Percentiles rank a stretch among this genome's conserved stretches.
Evolutionary conservation across 108 stramenopile species (phyloP).

Genomic region (Nannochloropsis oceanica): DNA sequence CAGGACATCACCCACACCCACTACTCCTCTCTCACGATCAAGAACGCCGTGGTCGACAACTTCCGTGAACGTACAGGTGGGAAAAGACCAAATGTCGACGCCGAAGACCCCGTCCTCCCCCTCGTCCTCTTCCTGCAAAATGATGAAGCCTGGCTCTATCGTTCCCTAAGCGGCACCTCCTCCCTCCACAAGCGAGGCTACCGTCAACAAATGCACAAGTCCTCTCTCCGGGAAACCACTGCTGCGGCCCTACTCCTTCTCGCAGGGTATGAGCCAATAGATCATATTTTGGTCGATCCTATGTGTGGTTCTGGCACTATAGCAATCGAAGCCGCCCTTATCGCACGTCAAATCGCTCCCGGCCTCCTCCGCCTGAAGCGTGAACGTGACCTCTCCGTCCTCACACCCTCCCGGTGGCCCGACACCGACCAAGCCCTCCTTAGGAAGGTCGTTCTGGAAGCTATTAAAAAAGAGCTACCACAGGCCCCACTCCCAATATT

Average conservation of each 20-base stretch:
- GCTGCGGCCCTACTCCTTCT: conserved; percentile 25
- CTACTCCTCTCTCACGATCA: conserved; percentile 27
- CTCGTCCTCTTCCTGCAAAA: conserved; percentile 19
- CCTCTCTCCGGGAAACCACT: conserved; percentile 24
- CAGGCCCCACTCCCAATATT: conserved; percentile 6
- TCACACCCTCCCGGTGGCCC: conserved; percentile 3
- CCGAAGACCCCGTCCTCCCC: conserved; percentile 20
- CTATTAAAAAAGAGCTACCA: background rate
- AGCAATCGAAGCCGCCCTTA: conserved; percentile 26
- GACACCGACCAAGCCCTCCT: conserved; percentile 7
- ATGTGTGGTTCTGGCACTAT: conserved; percentile 22
- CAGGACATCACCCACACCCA: conserved; percentile 24
- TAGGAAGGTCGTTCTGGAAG: conserved; percentile 1
- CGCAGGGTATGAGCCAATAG: conserved; percentile 18
- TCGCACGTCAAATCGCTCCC: conserved; percentile 15
- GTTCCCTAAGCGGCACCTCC: conserved; percentile 21
- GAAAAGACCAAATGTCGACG: conserved; percentile 19
- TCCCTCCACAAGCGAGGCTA: conserved; percentile 34
- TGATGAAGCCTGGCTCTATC: conserved; percentile 14
- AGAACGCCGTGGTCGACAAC: conserved; percentile 33
- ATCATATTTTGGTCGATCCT: background rate
- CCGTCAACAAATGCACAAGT: conserved; percentile 22
- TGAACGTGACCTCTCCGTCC: background rate
- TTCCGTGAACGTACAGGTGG: background rate
- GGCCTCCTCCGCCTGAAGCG: conserved; percentile 4